phyloP scores from a whole-genome alignment of 2,329 filamentous ascomycete species.

The Penicillium thymicola region DNA sequence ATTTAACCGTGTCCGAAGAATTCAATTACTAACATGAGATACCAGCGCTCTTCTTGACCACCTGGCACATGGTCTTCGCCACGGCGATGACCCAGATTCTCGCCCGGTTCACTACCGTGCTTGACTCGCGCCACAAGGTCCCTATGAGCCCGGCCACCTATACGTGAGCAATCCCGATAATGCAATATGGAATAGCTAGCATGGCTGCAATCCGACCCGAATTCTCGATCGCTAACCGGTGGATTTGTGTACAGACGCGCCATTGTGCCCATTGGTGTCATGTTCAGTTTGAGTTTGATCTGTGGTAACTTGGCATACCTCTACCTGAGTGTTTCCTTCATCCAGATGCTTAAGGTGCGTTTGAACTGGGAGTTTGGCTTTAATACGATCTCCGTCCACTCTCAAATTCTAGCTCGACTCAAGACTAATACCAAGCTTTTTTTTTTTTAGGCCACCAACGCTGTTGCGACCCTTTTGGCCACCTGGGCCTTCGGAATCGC shows the following conservation, averaged over 20 bases:
- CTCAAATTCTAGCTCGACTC: neutral
- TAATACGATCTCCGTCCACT: neutral
- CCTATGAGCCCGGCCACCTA: constrained; percentile 95
- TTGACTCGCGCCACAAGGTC: constrained; percentile 90
- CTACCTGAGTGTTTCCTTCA: constrained; percentile 93
- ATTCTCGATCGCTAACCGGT: neutral
- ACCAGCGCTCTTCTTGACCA: constrained; percentile 66
- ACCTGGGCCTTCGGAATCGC: constrained; percentile 83
- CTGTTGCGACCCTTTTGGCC: constrained; percentile 83
- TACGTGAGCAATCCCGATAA: constrained; percentile 42
- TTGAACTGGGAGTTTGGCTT: constrained; percentile 12
- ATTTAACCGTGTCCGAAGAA: neutral
- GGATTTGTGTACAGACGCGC: constrained; percentile 53
- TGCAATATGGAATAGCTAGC: neutral
- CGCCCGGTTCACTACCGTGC: constrained; percentile 79
- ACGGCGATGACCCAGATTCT: constrained; percentile 90
- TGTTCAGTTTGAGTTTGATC: constrained; percentile 94
- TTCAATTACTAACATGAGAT: constrained; percentile 1
- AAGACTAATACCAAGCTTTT: neutral
- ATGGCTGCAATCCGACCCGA: neutral
- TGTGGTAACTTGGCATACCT: constrained; percentile 95
- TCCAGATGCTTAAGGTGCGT: constrained; percentile 93
- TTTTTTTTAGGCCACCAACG: constrained; percentile 72
- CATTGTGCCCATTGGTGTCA: constrained; percentile 90
- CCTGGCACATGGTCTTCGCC: constrained; percentile 90